Conservation (phyloP, 305 asterid species). For the Solanum hybrid region DNA sequence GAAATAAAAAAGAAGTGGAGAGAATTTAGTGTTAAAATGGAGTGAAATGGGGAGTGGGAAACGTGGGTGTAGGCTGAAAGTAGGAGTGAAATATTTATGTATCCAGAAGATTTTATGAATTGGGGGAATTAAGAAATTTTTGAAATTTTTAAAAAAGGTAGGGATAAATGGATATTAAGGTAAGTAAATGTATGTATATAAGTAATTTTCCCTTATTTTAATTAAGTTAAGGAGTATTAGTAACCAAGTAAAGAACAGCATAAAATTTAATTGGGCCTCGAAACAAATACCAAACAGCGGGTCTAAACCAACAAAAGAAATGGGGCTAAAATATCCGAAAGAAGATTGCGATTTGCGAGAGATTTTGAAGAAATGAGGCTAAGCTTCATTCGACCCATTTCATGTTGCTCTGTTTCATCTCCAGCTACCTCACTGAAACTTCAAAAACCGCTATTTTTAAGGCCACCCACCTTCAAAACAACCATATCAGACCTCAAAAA, state of each 20-base stretch:
- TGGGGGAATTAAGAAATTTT: too few relatives aligned
- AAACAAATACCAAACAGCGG: neutral
- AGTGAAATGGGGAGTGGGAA: too few relatives aligned
- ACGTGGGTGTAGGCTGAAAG: too few relatives aligned
- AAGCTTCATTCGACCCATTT: slow-evolving; percentile 22
- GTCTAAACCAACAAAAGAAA: neutral
- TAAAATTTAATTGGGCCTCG: neutral
- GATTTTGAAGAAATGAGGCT: neutral
- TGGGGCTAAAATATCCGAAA: neutral
- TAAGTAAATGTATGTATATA: too few relatives aligned
- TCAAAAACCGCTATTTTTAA: slow-evolving; percentile 52
- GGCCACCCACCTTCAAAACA: slow-evolving; percentile 47
- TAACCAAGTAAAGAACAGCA: neutral
- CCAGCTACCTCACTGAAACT: slow-evolving; percentile 16
- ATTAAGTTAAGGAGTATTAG: neutral
- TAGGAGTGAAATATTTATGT: too few relatives aligned
- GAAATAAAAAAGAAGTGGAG: too few relatives aligned
- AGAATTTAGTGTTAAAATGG: too few relatives aligned
- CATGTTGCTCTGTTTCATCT: slow-evolving; percentile 28
- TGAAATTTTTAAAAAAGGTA: too few relatives aligned
- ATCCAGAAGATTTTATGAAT: too few relatives aligned
- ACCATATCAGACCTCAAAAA: slow-evolving; percentile 40
- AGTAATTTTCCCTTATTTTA: too few relatives aligned
- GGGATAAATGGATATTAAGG: too few relatives aligned
- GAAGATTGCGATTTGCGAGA: neutral